Percentiles rank a stretch among this genome's conserved stretches.
These are phyloP conservation scores for Alternaria brassicae DNA, from an alignment of 2,329 filamentous ascomycete genomes.

Conservation along the genomic window DNA sequence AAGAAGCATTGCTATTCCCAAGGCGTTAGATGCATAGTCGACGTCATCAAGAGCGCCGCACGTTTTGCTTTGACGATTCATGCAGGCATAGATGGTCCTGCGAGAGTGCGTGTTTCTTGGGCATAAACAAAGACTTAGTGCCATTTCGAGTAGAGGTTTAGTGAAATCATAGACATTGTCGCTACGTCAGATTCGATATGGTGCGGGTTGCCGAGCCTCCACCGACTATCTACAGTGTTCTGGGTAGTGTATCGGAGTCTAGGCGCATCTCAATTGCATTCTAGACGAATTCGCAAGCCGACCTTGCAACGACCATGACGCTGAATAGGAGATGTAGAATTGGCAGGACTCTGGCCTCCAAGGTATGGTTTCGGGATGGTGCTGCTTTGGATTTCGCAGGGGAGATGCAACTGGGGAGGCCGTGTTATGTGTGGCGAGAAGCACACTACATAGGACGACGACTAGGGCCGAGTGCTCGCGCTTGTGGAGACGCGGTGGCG, in stretches of 20 bases:
- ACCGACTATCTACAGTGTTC: not conserved
- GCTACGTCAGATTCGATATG: not conserved
- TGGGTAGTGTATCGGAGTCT: not conserved
- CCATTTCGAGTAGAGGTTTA: not conserved
- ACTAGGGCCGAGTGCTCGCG: not conserved
- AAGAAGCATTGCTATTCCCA: not conserved
- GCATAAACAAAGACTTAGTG: not conserved
- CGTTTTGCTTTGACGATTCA: not conserved
- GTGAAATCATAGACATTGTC: not conserved
- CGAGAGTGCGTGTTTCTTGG: not conserved
- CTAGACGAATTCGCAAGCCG: not conserved
- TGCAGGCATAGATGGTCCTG: not conserved
- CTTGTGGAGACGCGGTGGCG: not conserved
- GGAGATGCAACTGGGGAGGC: not conserved
- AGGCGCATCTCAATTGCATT: not conserved
- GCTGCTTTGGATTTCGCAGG: not conserved
- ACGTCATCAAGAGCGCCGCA: conserved; percentile 6
- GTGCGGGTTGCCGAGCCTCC: not conserved
- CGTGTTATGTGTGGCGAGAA: not conserved
- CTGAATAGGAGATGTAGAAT: not conserved
- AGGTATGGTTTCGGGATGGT: not conserved
- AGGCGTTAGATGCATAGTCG: not conserved
- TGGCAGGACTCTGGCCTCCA: conserved; percentile 3
- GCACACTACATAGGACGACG: not conserved
- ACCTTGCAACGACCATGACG: not conserved